phyloP scores from a whole-genome alignment of 768 basidiomycete species.

The Mrakia frigida region DNA sequence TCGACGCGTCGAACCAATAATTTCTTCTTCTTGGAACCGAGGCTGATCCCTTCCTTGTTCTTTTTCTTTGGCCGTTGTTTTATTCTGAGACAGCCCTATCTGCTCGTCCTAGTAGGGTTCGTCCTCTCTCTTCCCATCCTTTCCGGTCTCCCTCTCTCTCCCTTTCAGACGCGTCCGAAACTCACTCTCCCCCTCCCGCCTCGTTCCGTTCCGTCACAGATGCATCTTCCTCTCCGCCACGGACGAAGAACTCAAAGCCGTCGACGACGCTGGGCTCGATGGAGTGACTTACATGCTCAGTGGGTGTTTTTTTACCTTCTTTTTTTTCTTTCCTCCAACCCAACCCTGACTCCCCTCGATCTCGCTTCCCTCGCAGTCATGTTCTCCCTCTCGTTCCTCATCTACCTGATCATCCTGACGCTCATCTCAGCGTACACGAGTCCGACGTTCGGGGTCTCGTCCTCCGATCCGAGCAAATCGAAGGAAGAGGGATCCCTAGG shows the following conservation, averaged over 20 bases:
- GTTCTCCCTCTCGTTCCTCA: conserved; percentile 63
- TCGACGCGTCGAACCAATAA: too few species aligned
- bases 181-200: background rate
- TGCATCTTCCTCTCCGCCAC: conserved; percentile 88
- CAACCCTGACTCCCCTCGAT: conserved; percentile 55
- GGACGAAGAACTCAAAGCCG: conserved; percentile 75
- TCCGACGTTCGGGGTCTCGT: conserved; percentile 17
- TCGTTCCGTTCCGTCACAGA: conserved; percentile 43
- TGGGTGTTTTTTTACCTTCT: background rate
- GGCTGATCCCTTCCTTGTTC: too few species aligned
- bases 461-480: too few species aligned
- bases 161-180: background rate
- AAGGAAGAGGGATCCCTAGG: background rate
- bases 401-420: conserved; percentile 67
- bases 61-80: too few species aligned
- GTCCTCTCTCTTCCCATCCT: background rate
- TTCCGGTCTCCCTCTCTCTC: background rate
- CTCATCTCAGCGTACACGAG: conserved; percentile 60
- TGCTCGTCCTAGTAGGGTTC: conserved; percentile 18
- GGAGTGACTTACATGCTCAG: conserved; percentile 32
- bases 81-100: too few species aligned
- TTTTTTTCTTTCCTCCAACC: conserved; percentile 49
- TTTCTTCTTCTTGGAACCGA: too few species aligned
- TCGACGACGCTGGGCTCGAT: conserved; percentile 49
- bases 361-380: conserved; percentile 21